Percentiles rank a stretch among this genome's conserved stretches.
Evolutionary conservation across 2,329 filamentous ascomycete species (phyloP).

Genomic region (Monosporascus sp.): DNA sequence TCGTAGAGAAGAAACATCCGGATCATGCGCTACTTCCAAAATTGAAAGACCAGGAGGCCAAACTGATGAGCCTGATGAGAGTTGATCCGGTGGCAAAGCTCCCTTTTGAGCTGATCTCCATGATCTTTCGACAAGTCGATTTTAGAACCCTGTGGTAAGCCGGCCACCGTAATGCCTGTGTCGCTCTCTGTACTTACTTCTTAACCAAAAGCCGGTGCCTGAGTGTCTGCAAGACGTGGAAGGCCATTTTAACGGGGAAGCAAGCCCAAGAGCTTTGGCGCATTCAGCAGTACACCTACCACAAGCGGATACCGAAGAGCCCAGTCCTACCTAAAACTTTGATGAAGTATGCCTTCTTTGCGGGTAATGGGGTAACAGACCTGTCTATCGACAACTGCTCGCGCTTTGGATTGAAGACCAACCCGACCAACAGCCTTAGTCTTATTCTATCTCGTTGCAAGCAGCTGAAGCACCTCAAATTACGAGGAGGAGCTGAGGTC

Average conservation of each 20-base stretch:
- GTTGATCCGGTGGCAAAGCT: slow-evolving; percentile 17
- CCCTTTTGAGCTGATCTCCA: slow-evolving; percentile 20
- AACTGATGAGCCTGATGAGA: slow-evolving; percentile 9
- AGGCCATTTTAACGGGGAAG: slow-evolving; percentile 8
- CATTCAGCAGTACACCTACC: slow-evolving; percentile 7
- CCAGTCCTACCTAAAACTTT: slow-evolving; percentile 3
- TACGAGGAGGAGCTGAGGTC: slow-evolving; percentile 5
- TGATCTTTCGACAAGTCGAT: slow-evolving; percentile 19
- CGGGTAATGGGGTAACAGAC: slow-evolving; percentile 7
- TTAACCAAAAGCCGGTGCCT: slow-evolving; percentile 15
- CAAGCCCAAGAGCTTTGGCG: slow-evolving; percentile 16
- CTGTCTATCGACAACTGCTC: slow-evolving; percentile 11
- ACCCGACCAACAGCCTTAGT: slow-evolving; percentile 1
- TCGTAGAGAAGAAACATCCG: slow-evolving; percentile 20
- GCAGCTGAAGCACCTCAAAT: slow-evolving; percentile 14
- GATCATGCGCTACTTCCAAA: slow-evolving; percentile 15
- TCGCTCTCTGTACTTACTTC: background rate
- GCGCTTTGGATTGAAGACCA: slow-evolving; percentile 6
- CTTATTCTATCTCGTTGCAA: slow-evolving; percentile 5
- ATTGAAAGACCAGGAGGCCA: slow-evolving; percentile 13
- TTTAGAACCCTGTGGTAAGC: slow-evolving; percentile 18
- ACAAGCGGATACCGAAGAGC: background rate
- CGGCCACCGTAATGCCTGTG: background rate
- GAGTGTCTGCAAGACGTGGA: slow-evolving; percentile 23
- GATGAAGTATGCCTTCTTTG: slow-evolving; percentile 6